These are phyloP conservation scores for Nevesoporus exiguus DNA, from an alignment of 768 basidiomycete genomes.

Conservation along the genomic window DNA sequence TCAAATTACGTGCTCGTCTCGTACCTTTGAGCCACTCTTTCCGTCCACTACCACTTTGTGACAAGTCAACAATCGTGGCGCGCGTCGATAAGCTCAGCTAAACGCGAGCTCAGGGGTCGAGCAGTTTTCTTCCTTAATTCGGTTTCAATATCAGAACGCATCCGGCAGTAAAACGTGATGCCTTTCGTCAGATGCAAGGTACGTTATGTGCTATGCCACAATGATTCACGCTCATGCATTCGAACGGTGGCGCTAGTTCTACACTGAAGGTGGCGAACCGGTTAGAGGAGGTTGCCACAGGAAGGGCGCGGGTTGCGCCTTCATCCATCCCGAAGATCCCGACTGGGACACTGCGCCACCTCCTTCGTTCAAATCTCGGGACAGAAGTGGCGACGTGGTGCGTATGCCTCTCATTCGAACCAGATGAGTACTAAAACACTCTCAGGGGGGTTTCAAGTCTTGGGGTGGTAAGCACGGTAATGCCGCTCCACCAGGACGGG, in stretches of 20 bases:
- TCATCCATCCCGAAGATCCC: slow-evolving; percentile 31
- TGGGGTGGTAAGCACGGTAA: not conserved
- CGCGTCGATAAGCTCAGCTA: not conserved
- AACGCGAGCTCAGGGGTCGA: not conserved
- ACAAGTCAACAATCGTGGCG: not conserved
- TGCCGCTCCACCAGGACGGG: not conserved
- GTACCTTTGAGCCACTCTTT: not conserved
- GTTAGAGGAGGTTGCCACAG: slow-evolving; percentile 25
- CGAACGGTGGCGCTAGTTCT: slow-evolving; percentile 20
- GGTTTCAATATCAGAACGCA: not conserved
- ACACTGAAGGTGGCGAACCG: slow-evolving; percentile 30
- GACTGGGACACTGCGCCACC: slow-evolving; percentile 21
- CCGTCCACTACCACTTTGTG: not conserved
- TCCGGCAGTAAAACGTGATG: slow-evolving; percentile 14
- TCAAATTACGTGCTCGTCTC: not conserved
- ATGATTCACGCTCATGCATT: slow-evolving; percentile 4
- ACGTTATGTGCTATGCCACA: slow-evolving; percentile 12
- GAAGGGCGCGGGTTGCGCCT: slow-evolving; percentile 22
- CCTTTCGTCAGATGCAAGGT: slow-evolving; percentile 25
- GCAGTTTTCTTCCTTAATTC: not conserved
- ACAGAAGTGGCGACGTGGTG: slow-evolving; percentile 20
- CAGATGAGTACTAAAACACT: not conserved
- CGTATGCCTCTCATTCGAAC: not conserved
- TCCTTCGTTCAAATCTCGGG: slow-evolving; percentile 6
- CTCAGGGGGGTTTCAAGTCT: slow-evolving; percentile 10